A percentile compares a stretch with the other conserved stretches of the same genome.
These are phyloP conservation scores for Lolium rigidum DNA, from an alignment of 176 grass and related monocot genomes.

Conservation along the genomic window DNA sequence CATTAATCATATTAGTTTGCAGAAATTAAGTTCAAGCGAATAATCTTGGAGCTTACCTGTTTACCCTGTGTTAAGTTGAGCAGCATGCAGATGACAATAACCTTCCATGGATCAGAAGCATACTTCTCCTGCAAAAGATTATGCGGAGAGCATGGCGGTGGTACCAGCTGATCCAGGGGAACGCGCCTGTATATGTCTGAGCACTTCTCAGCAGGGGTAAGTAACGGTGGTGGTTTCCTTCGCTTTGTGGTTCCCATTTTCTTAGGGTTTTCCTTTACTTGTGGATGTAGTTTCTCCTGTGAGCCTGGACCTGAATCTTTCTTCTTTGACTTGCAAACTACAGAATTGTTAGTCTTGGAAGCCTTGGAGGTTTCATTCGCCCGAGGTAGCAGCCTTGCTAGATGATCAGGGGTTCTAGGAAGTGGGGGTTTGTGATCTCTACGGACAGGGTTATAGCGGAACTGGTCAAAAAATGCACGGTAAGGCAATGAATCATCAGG, in stretches of 20 bases:
- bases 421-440: background rate
- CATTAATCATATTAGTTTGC: conserved; percentile 1
- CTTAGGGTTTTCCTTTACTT: conserved; percentile 11
- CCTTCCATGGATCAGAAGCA: conserved; percentile 55
- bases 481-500: conserved; percentile 10
- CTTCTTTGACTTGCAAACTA: conserved; percentile 17
- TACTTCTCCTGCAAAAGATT: conserved; percentile 49
- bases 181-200: conserved; percentile 41
- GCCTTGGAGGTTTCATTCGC: conserved; percentile 19
- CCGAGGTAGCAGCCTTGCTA: background rate
- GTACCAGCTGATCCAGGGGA: conserved; percentile 40
- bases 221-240: background rate
- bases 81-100: conserved; percentile 54
- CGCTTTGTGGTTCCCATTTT: background rate
- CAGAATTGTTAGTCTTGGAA: conserved; percentile 2
- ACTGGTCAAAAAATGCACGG: conserved; percentile 43
- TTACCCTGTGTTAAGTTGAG: conserved; percentile 43
- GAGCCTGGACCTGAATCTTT: background rate
- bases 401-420: background rate
- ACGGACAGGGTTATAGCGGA: conserved; percentile 30
- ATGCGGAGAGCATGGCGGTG: conserved; percentile 30
- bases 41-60: conserved; percentile 32
- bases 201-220: conserved; percentile 13
- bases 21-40: conserved; percentile 1
- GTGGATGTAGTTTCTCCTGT: background rate